These are phyloP conservation scores for Cryptosporidium ubiquitum DNA, from an alignment of 169 alveolate species.

Conservation along the genomic window DNA sequence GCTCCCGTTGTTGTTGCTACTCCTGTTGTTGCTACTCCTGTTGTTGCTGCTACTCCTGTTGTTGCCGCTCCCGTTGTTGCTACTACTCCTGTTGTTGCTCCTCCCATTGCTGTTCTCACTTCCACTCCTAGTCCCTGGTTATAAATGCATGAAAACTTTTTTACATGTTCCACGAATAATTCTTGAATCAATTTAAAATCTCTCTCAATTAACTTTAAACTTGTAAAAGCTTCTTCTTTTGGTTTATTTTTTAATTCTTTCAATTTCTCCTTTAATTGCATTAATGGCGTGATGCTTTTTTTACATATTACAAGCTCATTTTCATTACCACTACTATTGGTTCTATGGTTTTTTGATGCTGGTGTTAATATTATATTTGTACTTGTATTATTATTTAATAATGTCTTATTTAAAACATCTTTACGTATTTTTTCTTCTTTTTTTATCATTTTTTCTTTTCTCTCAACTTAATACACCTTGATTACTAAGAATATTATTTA, in stretches of 20 bases:
- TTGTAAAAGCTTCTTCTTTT: not conserved
- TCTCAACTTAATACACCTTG: not conserved
- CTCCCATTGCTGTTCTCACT: not conserved
- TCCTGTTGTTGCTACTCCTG: not conserved
- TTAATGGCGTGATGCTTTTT: not conserved
- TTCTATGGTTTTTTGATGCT: too few species aligned
- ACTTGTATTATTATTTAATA: not conserved
- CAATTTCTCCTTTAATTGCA: constrained; percentile 23
- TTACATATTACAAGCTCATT: not conserved
- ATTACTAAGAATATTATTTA: not conserved
- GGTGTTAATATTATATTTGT: not conserved
- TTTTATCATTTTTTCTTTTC: not conserved
- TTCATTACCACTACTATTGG: not conserved
- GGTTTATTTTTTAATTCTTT: constrained; percentile 7
- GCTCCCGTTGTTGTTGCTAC: too few species aligned
- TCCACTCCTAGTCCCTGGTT: not conserved
- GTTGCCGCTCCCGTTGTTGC: not conserved
- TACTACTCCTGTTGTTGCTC: not conserved
- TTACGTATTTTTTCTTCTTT: not conserved
- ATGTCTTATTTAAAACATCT: not conserved
- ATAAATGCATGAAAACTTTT: not conserved
- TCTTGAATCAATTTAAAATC: constrained; percentile 15
- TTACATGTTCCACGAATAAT: constrained; percentile 9
- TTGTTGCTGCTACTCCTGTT: not conserved
- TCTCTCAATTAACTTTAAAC: constrained; percentile 52